Conservation (phyloP, 78 protist species). For the slime mould (Dictyostelium discoideum) region DNA sequence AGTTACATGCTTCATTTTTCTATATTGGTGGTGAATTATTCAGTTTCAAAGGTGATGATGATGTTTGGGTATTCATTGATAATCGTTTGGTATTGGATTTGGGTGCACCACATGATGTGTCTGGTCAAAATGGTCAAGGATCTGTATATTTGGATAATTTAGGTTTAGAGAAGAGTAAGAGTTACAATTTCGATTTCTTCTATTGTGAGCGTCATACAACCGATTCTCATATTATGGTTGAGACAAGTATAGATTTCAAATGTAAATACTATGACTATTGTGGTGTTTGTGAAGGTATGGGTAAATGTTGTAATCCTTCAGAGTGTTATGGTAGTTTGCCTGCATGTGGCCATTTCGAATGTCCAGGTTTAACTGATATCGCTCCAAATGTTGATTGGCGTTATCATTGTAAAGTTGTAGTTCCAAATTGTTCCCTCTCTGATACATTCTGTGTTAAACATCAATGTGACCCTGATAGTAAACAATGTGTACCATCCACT, state of each 20-base stretch:
- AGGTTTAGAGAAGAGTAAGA: not conserved
- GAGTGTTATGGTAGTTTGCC: not conserved
- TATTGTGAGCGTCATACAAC: conserved; percentile 68
- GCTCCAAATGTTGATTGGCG: not conserved
- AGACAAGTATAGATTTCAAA: conserved; percentile 25
- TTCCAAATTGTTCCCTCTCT: not conserved
- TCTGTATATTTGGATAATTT: not conserved
- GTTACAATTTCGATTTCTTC: conserved; percentile 46
- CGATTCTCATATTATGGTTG: conserved; percentile 18
- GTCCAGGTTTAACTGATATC: conserved; percentile 3
- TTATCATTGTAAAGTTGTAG: not conserved
- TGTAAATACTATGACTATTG: conserved; percentile 55
- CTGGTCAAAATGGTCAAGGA: conserved; percentile 30
- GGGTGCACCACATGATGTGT: conserved; percentile 42
- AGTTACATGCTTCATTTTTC: conserved; percentile 17
- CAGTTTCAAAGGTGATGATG: conserved; percentile 47
- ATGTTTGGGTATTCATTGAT: conserved; percentile 35
- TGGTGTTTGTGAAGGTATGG: conserved; percentile 76
- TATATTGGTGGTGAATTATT: conserved; percentile 26
- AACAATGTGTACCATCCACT: not conserved
- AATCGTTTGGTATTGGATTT: conserved; percentile 46
- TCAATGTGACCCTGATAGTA: not conserved
- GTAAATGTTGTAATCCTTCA: conserved; percentile 33
- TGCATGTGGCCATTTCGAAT: not conserved
- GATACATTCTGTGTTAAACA: not conserved